Evolutionary conservation across 495 filamentous ascomycete genomes (phyloP).

Genomic region (Penicillium steckii): DNA sequence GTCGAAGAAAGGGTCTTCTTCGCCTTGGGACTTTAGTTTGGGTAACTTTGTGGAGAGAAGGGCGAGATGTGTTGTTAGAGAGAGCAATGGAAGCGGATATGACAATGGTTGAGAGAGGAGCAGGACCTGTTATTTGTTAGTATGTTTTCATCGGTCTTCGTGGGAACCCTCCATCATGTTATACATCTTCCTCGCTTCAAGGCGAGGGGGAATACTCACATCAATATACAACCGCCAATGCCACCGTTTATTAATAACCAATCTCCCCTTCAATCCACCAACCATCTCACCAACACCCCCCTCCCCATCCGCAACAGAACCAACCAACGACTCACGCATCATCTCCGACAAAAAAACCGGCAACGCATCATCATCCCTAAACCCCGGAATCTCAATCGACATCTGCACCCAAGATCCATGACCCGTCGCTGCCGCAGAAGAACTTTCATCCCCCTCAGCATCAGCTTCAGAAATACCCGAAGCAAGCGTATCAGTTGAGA

Average conservation of each 20-base stretch:
- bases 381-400: constrained; percentile 80
- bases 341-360: constrained; percentile 84
- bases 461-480: constrained; percentile 24
- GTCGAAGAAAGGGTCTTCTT: constrained; percentile 97
- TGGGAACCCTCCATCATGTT: no score
- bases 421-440: constrained; percentile 33
- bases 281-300: constrained; percentile 35
- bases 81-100: constrained; percentile 89
- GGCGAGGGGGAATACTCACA: constrained; percentile 52
- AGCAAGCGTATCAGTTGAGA: constrained; percentile 33
- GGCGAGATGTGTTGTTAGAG: constrained; percentile 92
- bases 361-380: constrained; percentile 85
- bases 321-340: constrained; percentile 84
- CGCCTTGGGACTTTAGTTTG: constrained; percentile 73
- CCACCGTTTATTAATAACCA: constrained; percentile 84
- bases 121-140: constrained; percentile 61
- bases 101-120: constrained; percentile 88
- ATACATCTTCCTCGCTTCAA: no score
- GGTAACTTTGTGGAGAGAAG: constrained; percentile 85
- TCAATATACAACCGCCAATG: constrained; percentile 97
- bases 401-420: constrained; percentile 73
- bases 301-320: constrained; percentile 34
- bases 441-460: constrained; percentile 25
- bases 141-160: no score
- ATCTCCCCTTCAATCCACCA: constrained; percentile 63